Evolutionary conservation across 2,329 filamentous ascomycete species (phyloP), one percentile per base, ranked within the genome.

Genomic region (Pezicula radicicola): DNA sequence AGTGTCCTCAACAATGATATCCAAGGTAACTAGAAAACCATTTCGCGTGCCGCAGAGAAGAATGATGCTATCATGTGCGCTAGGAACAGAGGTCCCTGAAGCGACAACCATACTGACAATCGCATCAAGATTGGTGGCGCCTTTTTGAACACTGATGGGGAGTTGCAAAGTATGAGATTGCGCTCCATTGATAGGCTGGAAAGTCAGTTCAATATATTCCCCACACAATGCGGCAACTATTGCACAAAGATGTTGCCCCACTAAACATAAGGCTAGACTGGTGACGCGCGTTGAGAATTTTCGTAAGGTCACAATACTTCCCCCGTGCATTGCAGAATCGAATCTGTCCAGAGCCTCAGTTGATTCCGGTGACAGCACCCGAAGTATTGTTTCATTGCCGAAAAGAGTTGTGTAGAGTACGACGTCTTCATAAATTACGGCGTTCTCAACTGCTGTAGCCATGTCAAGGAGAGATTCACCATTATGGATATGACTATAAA

Each of bases 11-110:
- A 51, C 46, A 37, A 56, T 33, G 21, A 65, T 45, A 18, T 62
- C 48, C 19, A 63, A 39, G 5, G 55, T 60, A n/a, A 63, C 33
- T 3, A 65, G 39, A n/a, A 59, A 49, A 4, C 65, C 64, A 49
- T 63, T 64, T 13, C 60, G 55, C 30, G 64, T 65, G 16, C 65
- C 65, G 44, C 64, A 65, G 6, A 66, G 46, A 10, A 66, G 21
- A 9, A 55, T 47, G 13, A 66, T 39, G 16, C 50, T 46, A 8
- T 53, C 50, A 13, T 12, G 30, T 33, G 30, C 30, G 30, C 30
- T 7, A 4, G 30, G 9, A 33, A 33, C 9, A 27, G 48, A 16
- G 7, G 41, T 28, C 3, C 40, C 19, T 7, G 46, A 36, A 9
- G 49, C 39, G 13, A 61, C 40, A n/a, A 55, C 55, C 16, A 66